These are phyloP conservation scores for Metschnikowia henanensis DNA, from an alignment of 805 yeast genomes.

Conservation along the genomic window DNA sequence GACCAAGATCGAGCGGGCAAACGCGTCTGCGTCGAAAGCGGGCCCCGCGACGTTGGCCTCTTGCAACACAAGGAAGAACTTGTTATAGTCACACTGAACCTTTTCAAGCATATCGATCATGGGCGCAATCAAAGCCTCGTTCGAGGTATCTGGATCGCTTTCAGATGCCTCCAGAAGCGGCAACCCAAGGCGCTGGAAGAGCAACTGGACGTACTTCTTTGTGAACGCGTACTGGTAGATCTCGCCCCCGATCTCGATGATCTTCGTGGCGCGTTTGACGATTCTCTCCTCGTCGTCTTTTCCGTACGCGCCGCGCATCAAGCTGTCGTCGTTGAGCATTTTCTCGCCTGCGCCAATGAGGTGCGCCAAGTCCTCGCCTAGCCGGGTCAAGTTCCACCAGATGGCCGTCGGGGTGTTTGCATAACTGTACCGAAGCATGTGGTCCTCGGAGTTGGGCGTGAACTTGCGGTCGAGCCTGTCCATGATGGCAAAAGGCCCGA, in stretches of 20 bases:
- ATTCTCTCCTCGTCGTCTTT: slow-evolving; percentile 52
- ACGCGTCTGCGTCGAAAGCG: slow-evolving; percentile 12
- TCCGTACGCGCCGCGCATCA: slow-evolving; percentile 25
- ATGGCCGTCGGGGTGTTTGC: slow-evolving; percentile 82
- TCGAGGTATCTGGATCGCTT: slow-evolving; percentile 36
- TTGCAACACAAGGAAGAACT: slow-evolving; percentile 70
- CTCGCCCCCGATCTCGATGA: slow-evolving; percentile 64
- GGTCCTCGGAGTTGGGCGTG: slow-evolving; percentile 92
- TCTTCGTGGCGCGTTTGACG: slow-evolving; percentile 58
- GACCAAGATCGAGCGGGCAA: slow-evolving; percentile 23
- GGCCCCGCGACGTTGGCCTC: slow-evolving; percentile 32
- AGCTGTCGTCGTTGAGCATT: slow-evolving; percentile 38
- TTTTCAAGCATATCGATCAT: slow-evolving; percentile 59
- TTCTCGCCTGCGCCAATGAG: slow-evolving; percentile 71
- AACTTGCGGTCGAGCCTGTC: slow-evolving; percentile 78
- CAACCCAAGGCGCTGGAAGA: slow-evolving; percentile 73
- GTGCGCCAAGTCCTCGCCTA: slow-evolving; percentile 84
- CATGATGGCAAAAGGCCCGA: slow-evolving; percentile 93
- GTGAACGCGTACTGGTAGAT: slow-evolving; percentile 65
- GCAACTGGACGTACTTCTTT: slow-evolving; percentile 51
- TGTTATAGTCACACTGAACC: slow-evolving; percentile 75
- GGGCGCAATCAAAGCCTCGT: slow-evolving; percentile 52
- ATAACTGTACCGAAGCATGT: slow-evolving; percentile 67
- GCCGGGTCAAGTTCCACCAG: slow-evolving; percentile 89
- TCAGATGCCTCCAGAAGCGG: slow-evolving; percentile 33